Conservation (phyloP, 192 early-diverging fungal genomes). For the Backusella luteola region DNA sequence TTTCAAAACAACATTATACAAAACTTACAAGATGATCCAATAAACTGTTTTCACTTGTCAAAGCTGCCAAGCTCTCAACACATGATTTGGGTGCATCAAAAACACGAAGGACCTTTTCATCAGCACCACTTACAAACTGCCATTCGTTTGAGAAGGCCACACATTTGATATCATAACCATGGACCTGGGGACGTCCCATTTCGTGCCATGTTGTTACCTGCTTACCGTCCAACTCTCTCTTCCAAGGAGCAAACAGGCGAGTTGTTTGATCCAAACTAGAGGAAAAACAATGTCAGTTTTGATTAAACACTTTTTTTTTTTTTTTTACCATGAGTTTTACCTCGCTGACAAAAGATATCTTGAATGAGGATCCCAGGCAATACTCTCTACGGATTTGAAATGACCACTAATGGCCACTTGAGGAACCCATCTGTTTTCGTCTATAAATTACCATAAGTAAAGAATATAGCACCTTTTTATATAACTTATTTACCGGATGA, state of each 20-base stretch:
- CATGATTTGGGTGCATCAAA: constrained; percentile 85
- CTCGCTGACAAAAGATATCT: constrained; percentile 72
- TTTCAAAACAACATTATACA: too few relatives aligned
- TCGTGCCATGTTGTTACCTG: constrained; percentile 76
- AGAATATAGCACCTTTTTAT: not conserved
- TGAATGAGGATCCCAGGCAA: constrained; percentile 81
- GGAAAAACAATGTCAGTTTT: too few relatives aligned
- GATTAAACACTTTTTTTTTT: too few relatives aligned
- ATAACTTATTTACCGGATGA: constrained; percentile 27
- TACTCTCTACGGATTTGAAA: constrained; percentile 71
- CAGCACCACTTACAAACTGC: constrained; percentile 83
- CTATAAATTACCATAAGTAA: constrained; percentile 8
- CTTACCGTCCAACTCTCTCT: constrained; percentile 16
- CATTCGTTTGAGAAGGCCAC: constrained; percentile 73
- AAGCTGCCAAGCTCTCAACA: constrained; percentile 56
- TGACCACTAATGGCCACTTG: constrained; percentile 78
- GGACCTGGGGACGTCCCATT: constrained; percentile 91
- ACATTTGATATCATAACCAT: constrained; percentile 93
- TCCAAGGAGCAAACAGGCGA: constrained; percentile 80
- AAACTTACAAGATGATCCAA: constrained; percentile 38
- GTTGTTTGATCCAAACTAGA: constrained; percentile 84
- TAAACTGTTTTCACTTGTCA: constrained; percentile 44
- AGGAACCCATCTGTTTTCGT: constrained; percentile 65
- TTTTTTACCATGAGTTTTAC: constrained; percentile 21
- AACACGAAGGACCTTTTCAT: constrained; percentile 90